Evolutionary conservation across 345 rosid species (phyloP), one percentile per base, ranked within the genome.

Genomic region (Odontarrhena argentea): DNA sequence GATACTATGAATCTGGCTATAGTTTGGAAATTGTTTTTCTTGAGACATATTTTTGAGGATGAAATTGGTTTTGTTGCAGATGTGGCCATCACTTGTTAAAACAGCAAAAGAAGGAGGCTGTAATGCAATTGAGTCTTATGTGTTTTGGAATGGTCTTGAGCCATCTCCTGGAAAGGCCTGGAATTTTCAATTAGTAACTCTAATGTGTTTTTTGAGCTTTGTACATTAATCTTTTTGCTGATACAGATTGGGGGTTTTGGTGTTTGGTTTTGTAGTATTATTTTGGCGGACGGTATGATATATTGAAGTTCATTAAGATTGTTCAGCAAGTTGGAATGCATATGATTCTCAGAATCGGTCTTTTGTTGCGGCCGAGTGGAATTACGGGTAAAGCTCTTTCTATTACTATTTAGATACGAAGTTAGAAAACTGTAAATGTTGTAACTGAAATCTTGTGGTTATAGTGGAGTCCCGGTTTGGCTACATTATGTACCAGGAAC

Each of bases 141-240:
- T 93, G 13, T 93, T 93, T 69, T 93, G 98, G 97, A 90, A 88
- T 74, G 97, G 93, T 3, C 98, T 89, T 43, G 97, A 90, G 67
- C 89, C 77, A 56, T 78, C 93, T 76, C 87, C 82, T 5, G 85
- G 83, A 68, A 77, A 86, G 76, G 98, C n/a, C 84, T 65, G 49
- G 74, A 85, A 54, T 28, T 7, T 65, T 48, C 22, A 48, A 26
- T 24, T 2, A 36, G 6, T 32, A 48, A 18, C 48, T 38, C 22
- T 30, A 11, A 37, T 38, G n/a, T n/a, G n/a, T n/a, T n/a, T n/a
- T n/a, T n/a, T n/a, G n/a, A n/a, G n/a, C n/a, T n/a, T n/a, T n/a
- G n/a, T n/a, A n/a, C n/a, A n/a, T n/a, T 32, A 11, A 38, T 38
- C 10, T 46, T 12, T 63, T 41, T 55, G 36, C 13, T 14, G 35